These are phyloP conservation scores for Cladosporium sp. DNA, from an alignment of 2,329 filamentous ascomycete species.

Conservation along the genomic window DNA sequence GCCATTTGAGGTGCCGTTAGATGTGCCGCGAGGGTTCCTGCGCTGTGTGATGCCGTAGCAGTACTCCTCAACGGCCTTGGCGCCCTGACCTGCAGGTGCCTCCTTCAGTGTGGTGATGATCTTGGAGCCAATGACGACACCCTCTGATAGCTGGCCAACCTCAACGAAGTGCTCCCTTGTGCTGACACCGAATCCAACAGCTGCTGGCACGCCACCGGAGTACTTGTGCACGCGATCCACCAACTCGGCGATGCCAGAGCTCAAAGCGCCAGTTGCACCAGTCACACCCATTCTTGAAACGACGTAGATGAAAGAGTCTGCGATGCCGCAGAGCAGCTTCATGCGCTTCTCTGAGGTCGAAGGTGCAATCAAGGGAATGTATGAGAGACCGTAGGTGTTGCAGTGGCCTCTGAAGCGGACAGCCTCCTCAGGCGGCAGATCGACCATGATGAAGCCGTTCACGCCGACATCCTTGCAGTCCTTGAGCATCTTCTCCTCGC, in stretches of 20 bases:
- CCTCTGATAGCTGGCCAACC: slow-evolving; percentile 81
- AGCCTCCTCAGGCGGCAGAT: slow-evolving; percentile 93
- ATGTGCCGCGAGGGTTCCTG: slow-evolving; percentile 25
- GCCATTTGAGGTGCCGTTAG: slow-evolving; percentile 20
- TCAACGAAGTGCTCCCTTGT: slow-evolving; percentile 90
- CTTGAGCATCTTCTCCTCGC: slow-evolving; percentile 82
- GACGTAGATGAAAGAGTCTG: slow-evolving; percentile 98
- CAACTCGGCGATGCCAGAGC: slow-evolving; percentile 76
- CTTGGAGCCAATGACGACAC: slow-evolving; percentile 94
- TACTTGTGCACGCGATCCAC: slow-evolving; percentile 86
- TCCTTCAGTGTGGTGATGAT: slow-evolving; percentile 80
- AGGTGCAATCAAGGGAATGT: slow-evolving; percentile 94
- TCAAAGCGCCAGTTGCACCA: slow-evolving; percentile 81
- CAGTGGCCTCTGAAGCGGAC: slow-evolving; percentile 86
- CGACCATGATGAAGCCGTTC: slow-evolving; percentile 96
- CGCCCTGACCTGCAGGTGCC: slow-evolving; percentile 64
- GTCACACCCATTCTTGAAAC: slow-evolving; percentile 97
- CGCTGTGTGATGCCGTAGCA: slow-evolving; percentile 67
- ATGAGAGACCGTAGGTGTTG: slow-evolving; percentile 79
- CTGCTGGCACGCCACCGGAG: slow-evolving; percentile 85
- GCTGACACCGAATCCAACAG: slow-evolving; percentile 94
- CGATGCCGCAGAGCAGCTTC: slow-evolving; percentile 93
- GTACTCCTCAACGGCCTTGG: slow-evolving; percentile 80
- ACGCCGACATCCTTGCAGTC: slow-evolving; percentile 83
- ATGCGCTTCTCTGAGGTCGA: slow-evolving; percentile 90